Percentiles rank a stretch among this genome's conserved stretches.
Evolutionary conservation across 2,329 filamentous ascomycete genomes (phyloP).

Genomic region (Trichoderma sp.): DNA sequence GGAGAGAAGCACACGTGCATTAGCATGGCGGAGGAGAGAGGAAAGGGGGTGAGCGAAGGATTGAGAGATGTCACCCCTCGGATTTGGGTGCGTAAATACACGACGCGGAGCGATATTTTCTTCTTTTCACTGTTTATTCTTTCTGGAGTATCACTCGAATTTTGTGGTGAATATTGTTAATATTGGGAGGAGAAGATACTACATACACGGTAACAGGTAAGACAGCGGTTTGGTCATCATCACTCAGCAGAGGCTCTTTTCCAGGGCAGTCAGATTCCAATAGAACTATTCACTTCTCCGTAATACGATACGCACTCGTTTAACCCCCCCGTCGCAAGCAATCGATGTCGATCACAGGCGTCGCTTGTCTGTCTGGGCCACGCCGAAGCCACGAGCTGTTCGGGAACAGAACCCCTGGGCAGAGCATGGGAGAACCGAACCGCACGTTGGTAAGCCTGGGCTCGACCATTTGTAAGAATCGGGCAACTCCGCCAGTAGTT

Average conservation of each 20-base stretch:
- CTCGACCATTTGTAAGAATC: neutral
- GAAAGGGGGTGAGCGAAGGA: neutral
- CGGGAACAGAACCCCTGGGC: neutral
- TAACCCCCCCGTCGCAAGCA: neutral
- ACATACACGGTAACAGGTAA: neutral
- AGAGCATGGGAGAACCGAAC: neutral
- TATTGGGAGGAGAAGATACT: neutral
- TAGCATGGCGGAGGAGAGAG: neutral
- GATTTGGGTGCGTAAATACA: neutral
- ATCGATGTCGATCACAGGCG: slow-evolving; percentile 1
- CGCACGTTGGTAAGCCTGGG: neutral
- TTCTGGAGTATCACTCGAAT: neutral
- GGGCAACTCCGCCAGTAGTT: neutral
- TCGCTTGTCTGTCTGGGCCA: neutral
- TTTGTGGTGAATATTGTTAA: neutral
- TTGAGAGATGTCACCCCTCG: neutral
- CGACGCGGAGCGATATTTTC: neutral
- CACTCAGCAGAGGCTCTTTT: neutral
- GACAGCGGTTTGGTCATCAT: neutral
- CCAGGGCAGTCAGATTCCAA: neutral
- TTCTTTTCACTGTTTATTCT: neutral
- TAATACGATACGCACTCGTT: neutral
- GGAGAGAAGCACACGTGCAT: neutral
- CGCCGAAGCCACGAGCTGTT: neutral
- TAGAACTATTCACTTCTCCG: neutral